Evolutionary conservation across 1,139 yeast genomes (phyloP).

Genomic region (Pichiaceae sp.): DNA sequence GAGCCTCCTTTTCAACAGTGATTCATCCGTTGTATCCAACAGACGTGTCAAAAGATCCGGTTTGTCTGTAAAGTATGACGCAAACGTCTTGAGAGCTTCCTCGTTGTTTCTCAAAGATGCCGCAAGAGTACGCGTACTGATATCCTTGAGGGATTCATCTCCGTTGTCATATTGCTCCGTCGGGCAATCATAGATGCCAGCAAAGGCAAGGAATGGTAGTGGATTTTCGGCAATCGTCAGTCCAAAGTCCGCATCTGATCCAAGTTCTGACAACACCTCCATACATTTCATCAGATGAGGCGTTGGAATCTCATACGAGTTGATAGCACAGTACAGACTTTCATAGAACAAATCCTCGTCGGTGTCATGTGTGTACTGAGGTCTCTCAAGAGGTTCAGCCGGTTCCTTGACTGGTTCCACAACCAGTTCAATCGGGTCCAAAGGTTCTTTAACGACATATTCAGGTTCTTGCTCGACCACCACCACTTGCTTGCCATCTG

Average conservation of each 20-base stretch:
- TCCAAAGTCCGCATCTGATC: constrained; percentile 64
- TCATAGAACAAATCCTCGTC: neutral
- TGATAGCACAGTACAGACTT: constrained; percentile 1
- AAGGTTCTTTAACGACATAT: constrained; percentile 6
- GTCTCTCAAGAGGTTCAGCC: neutral
- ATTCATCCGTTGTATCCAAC: constrained; percentile 2
- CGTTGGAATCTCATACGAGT: neutral
- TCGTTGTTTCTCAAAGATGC: constrained; percentile 66
- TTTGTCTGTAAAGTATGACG: constrained; percentile 10
- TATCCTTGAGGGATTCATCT: constrained; percentile 26
- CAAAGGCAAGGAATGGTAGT: constrained; percentile 14
- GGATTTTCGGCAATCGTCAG: constrained; percentile 26
- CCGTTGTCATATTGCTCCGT: neutral
- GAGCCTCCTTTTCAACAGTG: constrained; percentile 16
- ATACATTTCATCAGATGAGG: constrained; percentile 21
- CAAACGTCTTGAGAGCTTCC: constrained; percentile 37
- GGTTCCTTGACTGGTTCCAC: neutral
- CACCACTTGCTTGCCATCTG: too few species aligned
- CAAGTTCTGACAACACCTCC: constrained; percentile 45
- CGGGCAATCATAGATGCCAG: constrained; percentile 15
- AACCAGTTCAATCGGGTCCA: neutral
- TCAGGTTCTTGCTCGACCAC: constrained; percentile 4
- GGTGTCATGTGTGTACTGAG: constrained; percentile 4
- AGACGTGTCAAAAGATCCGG: constrained; percentile 12
- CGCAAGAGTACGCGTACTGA: constrained; percentile 42